Base-by-base conservation (phyloP, 2,329 filamentous ascomycete genomes). In the Ascochyta pisi region DNA sequence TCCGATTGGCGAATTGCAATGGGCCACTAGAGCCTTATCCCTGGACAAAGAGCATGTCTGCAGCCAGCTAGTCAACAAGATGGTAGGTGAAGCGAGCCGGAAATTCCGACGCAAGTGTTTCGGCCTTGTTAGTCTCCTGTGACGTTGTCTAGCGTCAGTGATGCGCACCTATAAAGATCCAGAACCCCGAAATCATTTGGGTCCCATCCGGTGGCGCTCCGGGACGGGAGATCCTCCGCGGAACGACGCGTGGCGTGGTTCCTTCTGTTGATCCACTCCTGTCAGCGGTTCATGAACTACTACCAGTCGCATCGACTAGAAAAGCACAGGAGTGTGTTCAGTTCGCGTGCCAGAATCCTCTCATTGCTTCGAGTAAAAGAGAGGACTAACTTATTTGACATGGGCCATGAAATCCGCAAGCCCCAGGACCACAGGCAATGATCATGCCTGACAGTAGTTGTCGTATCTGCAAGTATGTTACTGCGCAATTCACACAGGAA, bases 141-240 rank as follows among this genome's bases (percentile, higher is more conserved):
- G 45, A 34, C 34, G 40, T 49, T 12, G 13, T 40, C 16, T 26
- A 26, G 9, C 39, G 45, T 39, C 40, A 22, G 45, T 54, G 33
- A 23, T 42, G 45, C n/a, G 27, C 44, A 34, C 27, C 31, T 34
- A 26, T 34, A 26, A 43, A 22, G 31, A 37, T 37, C 43, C 38
- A 43, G 50, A 53, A 31, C 22, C 26, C 26, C 34, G 19, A 27
- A 31, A 43, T 38, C 41, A 34, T 31, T 31, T 31, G 12, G 35
- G 33, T 42, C 19, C 10, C 35, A 9, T 22, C 37, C 26, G 41
- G 22, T 51, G 49, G 35, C 41, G 41, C 33, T 8, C 22, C 37
- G 37, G 35, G 6, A 10, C 34, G 40, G 43, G 37, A 47, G 38
- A 53, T 53, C 50, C 23, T 38, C 40, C 48, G 45, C 40, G 40